phyloP scores from a whole-genome alignment of 768 basidiomycete species.

The Chalciporus pseudorubinellus region DNA sequence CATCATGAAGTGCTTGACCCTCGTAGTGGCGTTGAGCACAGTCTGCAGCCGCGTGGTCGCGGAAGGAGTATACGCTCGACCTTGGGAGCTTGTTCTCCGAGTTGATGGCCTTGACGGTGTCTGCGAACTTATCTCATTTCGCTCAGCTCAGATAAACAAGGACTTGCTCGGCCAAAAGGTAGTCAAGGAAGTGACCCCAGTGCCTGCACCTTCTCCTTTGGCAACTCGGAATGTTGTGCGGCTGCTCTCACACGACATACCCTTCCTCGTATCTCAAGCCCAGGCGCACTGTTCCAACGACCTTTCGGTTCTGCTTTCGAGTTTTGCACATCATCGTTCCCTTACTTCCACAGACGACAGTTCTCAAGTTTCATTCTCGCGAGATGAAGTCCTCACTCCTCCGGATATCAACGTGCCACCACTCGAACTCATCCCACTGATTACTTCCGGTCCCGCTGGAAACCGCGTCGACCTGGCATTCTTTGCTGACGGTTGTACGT shows the following conservation, averaged over 20 bases:
- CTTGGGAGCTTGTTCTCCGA: slow-evolving; percentile 47
- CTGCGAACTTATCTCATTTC: slow-evolving; percentile 21
- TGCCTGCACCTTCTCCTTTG: slow-evolving; percentile 12
- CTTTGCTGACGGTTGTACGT: slow-evolving; percentile 76
- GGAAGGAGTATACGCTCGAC: slow-evolving; percentile 66
- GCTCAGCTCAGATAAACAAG: slow-evolving; percentile 21
- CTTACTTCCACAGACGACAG: neutral
- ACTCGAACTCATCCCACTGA: slow-evolving; percentile 55
- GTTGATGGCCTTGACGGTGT: slow-evolving; percentile 13
- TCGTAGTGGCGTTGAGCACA: slow-evolving; percentile 1
- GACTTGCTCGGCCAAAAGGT: slow-evolving; percentile 8
- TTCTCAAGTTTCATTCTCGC: slow-evolving; percentile 13
- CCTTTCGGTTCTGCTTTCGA: slow-evolving; percentile 4
- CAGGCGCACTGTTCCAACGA: slow-evolving; percentile 26
- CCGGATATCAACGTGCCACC: slow-evolving; percentile 35
- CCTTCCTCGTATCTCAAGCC: slow-evolving; percentile 15
- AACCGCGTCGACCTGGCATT: slow-evolving; percentile 77
- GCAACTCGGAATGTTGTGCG: slow-evolving; percentile 15
- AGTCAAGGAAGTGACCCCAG: slow-evolving; percentile 7
- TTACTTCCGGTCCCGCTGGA: slow-evolving; percentile 55
- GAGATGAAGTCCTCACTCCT: neutral
- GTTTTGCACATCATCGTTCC: neutral
- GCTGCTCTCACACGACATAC: slow-evolving; percentile 17
- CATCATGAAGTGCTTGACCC: slow-evolving; percentile 15
- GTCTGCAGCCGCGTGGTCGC: slow-evolving; percentile 4